A percentile compares a stretch with the other conserved stretches of the same genome.
Conservation (phyloP, 441 rosid genomes). For the Hura crepitans region DNA sequence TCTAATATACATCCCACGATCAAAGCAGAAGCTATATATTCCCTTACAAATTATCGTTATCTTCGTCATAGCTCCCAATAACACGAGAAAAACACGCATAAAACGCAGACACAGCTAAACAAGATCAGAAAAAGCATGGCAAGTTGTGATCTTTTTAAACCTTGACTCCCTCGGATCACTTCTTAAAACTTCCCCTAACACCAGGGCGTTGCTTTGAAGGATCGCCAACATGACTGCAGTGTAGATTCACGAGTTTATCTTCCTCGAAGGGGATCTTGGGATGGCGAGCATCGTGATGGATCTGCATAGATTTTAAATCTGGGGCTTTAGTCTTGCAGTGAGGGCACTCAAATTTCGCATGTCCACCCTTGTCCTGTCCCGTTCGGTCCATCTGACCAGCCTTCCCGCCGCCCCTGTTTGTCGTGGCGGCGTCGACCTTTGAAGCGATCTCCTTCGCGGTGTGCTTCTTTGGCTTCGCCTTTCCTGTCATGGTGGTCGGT, state of each 20-base stretch:
- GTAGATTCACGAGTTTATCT: slow-evolving; percentile 55
- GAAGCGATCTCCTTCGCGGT: slow-evolving; percentile 88
- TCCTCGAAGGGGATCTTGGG: slow-evolving; percentile 82
- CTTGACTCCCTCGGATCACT: slow-evolving; percentile 30
- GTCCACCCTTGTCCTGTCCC: slow-evolving; percentile 86
- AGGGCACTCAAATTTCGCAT: slow-evolving; percentile 93
- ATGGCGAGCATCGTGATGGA: slow-evolving; percentile 89
- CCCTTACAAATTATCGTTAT: too few relatives aligned
- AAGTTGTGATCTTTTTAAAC: neutral
- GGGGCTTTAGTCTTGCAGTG: slow-evolving; percentile 81
- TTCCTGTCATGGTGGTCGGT: slow-evolving; percentile 64
- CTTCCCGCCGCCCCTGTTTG: slow-evolving; percentile 90
- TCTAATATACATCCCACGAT: too few relatives aligned
- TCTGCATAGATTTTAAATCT: slow-evolving; percentile 85
- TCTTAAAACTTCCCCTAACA: slow-evolving; percentile 60
- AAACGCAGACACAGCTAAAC: neutral
- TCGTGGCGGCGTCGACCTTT: slow-evolving; percentile 75
- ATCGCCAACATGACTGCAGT: slow-evolving; percentile 25
- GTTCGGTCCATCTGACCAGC: slow-evolving; percentile 74
- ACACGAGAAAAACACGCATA: neutral
- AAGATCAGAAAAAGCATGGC: neutral
- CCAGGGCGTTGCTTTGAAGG: slow-evolving; percentile 50
- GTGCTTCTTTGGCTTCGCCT: slow-evolving; percentile 99
- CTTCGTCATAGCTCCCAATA: neutral
- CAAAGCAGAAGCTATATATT: too few relatives aligned